Evolutionary conservation across 306 rosid genomes (phyloP).

Genomic region (Cucumis melo): DNA sequence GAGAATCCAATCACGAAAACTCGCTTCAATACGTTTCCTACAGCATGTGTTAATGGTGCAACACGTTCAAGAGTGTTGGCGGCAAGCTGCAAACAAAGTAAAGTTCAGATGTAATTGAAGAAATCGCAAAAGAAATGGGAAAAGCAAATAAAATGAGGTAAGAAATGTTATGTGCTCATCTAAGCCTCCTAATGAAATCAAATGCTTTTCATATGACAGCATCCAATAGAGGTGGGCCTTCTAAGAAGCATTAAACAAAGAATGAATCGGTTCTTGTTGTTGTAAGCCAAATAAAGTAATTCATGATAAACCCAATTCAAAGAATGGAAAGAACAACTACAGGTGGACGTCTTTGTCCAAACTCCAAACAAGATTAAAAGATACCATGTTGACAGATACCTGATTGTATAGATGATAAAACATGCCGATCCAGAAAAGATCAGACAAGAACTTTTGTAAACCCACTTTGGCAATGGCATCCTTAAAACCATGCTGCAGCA

Average conservation of each 20-base stretch:
- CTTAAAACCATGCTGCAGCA: slow-evolving; percentile 47
- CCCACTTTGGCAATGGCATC: slow-evolving; percentile 70
- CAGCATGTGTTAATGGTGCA: slow-evolving; percentile 71
- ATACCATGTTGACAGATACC: slow-evolving; percentile 17
- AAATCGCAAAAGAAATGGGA: not conserved
- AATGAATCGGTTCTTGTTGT: not conserved
- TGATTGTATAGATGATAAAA: slow-evolving; percentile 69
- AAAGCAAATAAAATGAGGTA: not conserved
- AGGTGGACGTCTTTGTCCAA: not conserved
- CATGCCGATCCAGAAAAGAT: slow-evolving; percentile 66
- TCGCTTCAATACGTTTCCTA: slow-evolving; percentile 70
- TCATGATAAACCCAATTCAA: not conserved
- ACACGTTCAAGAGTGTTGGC: slow-evolving; percentile 67
- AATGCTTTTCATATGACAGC: not conserved
- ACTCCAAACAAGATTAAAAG: not conserved
- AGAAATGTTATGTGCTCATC: not conserved
- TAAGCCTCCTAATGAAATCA: not conserved
- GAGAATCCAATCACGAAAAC: slow-evolving; percentile 78
- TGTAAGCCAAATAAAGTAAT: not conserved
- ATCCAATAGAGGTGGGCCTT: not conserved
- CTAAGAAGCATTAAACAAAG: not conserved
- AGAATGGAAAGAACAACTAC: not conserved
- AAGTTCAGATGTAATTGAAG: not conserved
- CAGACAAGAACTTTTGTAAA: slow-evolving; percentile 42
- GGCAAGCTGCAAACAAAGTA: slow-evolving; percentile 34